Percentiles rank a stretch among this genome's conserved stretches.
Conservation (phyloP, 192 early-diverging fungal species). For the Coemansia sp. region DNA sequence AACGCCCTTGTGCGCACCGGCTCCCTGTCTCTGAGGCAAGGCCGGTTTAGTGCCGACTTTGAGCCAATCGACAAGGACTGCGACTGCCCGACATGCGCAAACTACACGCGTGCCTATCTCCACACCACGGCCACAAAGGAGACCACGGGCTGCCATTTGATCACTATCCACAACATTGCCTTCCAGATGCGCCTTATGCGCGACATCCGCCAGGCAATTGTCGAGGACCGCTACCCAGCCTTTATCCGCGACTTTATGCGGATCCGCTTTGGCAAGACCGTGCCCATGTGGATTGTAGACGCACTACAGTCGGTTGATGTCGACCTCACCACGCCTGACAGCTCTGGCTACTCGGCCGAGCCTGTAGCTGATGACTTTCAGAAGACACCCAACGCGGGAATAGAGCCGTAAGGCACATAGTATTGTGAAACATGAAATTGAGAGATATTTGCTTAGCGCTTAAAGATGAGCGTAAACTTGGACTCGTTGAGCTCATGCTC, state of each 20-base stretch:
- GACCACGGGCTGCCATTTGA: conserved; percentile 76
- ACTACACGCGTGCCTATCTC: conserved; percentile 71
- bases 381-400: conserved; percentile 24
- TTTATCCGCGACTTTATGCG: conserved; percentile 69
- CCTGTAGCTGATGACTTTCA: conserved; percentile 42
- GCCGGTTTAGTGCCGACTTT: conserved; percentile 61
- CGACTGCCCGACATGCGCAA: conserved; percentile 71
- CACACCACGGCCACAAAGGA: conserved; percentile 68
- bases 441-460: conserved; percentile 3
- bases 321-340: conserved; percentile 51
- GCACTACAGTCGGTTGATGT: conserved; percentile 68
- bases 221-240: conserved; percentile 64
- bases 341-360: conserved; percentile 27
- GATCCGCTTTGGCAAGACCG: conserved; percentile 60
- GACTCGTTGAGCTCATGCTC: conserved; percentile 75
- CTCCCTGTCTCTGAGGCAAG: conserved; percentile 61
- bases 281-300: conserved; percentile 70
- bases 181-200: conserved; percentile 83
- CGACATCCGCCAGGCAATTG: conserved; percentile 69
- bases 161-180: conserved; percentile 80
- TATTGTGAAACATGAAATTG: not conserved
- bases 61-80: conserved; percentile 75
- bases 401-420: not conserved
- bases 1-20: conserved; percentile 76
- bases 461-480: conserved; percentile 71